These are phyloP conservation scores for Plasmodium vinckei DNA, from an alignment of 169 alveolate species.

Conservation along the genomic window DNA sequence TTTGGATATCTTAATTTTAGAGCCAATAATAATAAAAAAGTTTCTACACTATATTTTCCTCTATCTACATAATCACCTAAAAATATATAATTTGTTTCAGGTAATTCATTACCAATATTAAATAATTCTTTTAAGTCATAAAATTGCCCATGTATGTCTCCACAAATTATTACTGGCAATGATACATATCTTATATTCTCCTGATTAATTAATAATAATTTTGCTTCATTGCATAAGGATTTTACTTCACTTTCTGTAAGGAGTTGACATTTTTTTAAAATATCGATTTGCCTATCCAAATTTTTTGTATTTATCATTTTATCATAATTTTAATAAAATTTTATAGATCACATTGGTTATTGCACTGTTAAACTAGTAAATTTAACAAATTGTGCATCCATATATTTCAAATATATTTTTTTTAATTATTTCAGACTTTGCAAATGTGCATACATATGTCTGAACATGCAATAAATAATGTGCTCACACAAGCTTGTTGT, in stretches of 20 bases:
- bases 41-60: slow-evolving; percentile 98
- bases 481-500: no score
- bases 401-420: no score
- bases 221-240: slow-evolving; percentile 37
- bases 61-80: slow-evolving; percentile 99
- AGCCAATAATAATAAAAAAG: slow-evolving; percentile 96
- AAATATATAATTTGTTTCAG: slow-evolving; percentile 92
- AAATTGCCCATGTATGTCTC: slow-evolving; percentile 98
- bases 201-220: slow-evolving; percentile 15
- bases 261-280: slow-evolving; percentile 45
- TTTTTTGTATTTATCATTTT: slow-evolving; percentile 29
- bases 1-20: slow-evolving; percentile 97
- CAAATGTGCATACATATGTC: no score
- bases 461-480: no score
- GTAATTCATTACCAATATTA: slow-evolving; percentile 92
- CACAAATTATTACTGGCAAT: slow-evolving; percentile 98
- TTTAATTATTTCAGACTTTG: no score
- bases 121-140: slow-evolving; percentile 94
- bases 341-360: no score
- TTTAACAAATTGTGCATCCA: no score
- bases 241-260: slow-evolving; percentile 47
- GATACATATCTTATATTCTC: slow-evolving; percentile 81
- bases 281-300: slow-evolving; percentile 39
- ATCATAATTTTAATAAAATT: no score
- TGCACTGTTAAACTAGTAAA: no score